phyloP scores from a whole-genome alignment of 2,329 filamentous ascomycete genomes.

The Monascus ruber region DNA sequence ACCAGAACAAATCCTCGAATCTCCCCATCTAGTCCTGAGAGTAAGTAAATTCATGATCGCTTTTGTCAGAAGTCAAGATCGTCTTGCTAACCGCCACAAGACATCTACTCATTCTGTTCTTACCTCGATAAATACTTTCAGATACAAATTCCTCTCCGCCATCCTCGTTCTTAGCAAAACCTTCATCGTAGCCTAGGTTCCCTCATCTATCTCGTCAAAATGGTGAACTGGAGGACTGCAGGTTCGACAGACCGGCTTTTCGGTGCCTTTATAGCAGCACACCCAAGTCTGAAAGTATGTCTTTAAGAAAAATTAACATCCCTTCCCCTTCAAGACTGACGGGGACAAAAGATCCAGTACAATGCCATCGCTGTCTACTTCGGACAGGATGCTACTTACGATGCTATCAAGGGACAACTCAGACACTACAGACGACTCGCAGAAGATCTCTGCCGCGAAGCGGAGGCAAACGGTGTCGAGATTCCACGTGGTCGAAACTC shows the following conservation, averaged over 20 bases:
- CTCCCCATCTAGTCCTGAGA: too few species aligned
- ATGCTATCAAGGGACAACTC: conserved; percentile 37
- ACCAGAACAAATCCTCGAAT: too few species aligned
- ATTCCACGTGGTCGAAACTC: conserved; percentile 4
- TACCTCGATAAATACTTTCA: too few species aligned
- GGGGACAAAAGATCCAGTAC: conserved; percentile 32
- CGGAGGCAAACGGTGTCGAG: conserved; percentile 4
- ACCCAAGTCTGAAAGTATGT: conserved; percentile 15
- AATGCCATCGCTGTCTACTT: conserved; percentile 33
- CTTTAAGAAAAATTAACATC: background rate
- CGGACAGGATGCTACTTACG: conserved; percentile 36
- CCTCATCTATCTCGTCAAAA: conserved; percentile 3
- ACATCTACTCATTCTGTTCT: too few species aligned
- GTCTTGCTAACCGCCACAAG: too few species aligned
- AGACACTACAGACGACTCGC: conserved; percentile 35
- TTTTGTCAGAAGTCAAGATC: too few species aligned
- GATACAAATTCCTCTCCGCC: too few species aligned
- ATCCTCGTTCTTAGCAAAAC: background rate
- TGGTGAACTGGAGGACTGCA: conserved; percentile 20
- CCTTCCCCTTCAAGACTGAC: background rate
- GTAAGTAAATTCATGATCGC: too few species aligned
- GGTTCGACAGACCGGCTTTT: conserved; percentile 16
- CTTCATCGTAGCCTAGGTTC: too few species aligned
- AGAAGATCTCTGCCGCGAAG: conserved; percentile 19
- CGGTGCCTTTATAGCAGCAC: conserved; percentile 15